Evolutionary conservation across 2,329 filamentous ascomycete genomes (phyloP), one percentile per base, ranked within the genome.

Genomic region (Rhynchosporium graminicola): DNA sequence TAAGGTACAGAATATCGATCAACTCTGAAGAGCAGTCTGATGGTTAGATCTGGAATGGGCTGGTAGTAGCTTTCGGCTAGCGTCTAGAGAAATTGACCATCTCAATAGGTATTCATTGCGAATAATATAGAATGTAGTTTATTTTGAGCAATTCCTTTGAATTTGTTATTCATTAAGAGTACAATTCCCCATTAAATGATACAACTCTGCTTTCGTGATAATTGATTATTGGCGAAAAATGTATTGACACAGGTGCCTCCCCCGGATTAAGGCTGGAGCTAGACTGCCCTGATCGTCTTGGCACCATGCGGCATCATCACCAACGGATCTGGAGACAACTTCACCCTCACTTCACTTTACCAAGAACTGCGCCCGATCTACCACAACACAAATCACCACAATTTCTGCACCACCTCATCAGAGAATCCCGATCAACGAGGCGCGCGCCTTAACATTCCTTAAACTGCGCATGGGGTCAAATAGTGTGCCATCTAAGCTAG

Each of bases 401-500:
- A 38, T 50, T 4, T 36, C 48, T 15, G 4, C 13, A 10, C 47
- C 1, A 4, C 10, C 48, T 42, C 38, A 51, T 15, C 33, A 26
- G 51, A 33, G 28, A 48, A 6, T 33, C 31, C 29, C 51, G 42
- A 8, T 26, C 48, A 26, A 28, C 43, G 45, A 62, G 52, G 60
- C 62, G 61, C 64, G 61, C 62, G 50, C 65, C 60, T 58, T 62
- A 56, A 42, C 62, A 57, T 36, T 54, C 57, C 62, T 60, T 47
- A 42, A 55, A 46, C 29, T 43, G 65, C 68, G 69, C 62, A 73
- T 73, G 71, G 70, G 71, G 58, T 62, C 63, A 61, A 47, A 64
- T 59, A 65, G 58, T 57, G 64, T 65, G 65, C 67, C 57, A 67
- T 62, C 60, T 62, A 63, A 67, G 63, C 66, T 66, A 69, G 68